Evolutionary conservation across 192 early-diverging fungal genomes (phyloP), one percentile per base, ranked within the genome.

Genomic region (Podila clonocystis): DNA sequence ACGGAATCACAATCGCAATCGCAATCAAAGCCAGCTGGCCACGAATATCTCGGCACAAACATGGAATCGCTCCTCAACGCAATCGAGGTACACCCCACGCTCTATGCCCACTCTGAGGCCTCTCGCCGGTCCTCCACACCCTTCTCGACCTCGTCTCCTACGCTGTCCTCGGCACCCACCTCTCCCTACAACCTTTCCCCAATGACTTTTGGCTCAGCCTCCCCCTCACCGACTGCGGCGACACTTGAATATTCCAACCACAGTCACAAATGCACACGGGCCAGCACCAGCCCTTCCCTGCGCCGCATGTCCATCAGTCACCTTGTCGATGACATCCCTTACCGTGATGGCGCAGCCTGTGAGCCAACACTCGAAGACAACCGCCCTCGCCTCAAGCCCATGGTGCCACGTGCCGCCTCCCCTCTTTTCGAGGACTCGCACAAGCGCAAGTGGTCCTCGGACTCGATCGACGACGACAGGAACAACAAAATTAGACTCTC

Each of bases 401-500:
- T 31, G 59, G 24, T 24, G 8, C 52, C 52, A 19, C 9, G 45
- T n/a, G 22, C 38, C 15, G 30, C 63, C 1, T 36, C 71, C 38
- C 68, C 63, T 6, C 59, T 65, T 29, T 49, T 59, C 58, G 67
- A 58, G 24, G 70, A 73, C 49, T 61, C 72, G 50, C 65, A 28
- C 52, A 83, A 83, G 74, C 82, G 82, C 49, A 83, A 83, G 48
- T 83, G 82, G 82, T 85, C 84, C 2, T 55, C 52, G 8, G 20
- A n/a, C 52, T 24, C 52, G 52, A 24, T 74, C 64, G 74, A 85
- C 57, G 84, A 85, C 17, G 70, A 79, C 20, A 68, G 82, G 31
- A 82, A 65, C 28, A 74, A 82, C 34, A 87, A 87, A 70, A 83
- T 87, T 17, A 84, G 82, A 49, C 77, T 82, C 22, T 84, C 82